phyloP scores from a whole-genome alignment of 1,284 basidiomycete genomes.

The Somion occarium region DNA sequence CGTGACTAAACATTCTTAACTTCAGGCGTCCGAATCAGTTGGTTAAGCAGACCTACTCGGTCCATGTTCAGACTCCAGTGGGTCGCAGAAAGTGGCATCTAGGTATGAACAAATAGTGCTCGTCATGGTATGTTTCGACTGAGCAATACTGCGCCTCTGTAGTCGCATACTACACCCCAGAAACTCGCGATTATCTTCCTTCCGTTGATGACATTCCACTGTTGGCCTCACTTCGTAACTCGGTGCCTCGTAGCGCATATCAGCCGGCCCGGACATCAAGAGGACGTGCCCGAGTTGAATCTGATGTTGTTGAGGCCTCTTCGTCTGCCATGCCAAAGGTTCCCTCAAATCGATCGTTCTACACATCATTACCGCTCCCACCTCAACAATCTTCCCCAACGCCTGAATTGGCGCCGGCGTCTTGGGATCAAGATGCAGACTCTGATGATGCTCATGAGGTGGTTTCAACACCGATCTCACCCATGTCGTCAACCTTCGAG shows the following conservation, averaged over 20 bases:
- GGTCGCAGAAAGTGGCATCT: conserved; percentile 76
- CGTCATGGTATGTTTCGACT: not conserved
- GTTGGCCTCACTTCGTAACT: not conserved
- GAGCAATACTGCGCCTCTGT: conserved; percentile 5
- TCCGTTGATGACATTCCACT: conserved; percentile 3
- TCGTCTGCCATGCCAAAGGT: not conserved
- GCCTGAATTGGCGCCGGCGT: not conserved
- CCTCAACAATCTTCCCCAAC: not conserved
- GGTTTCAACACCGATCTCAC: not conserved
- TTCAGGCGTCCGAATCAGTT: conserved; percentile 41
- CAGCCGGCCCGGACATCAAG: conserved; percentile 6
- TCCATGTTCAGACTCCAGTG: conserved; percentile 55
- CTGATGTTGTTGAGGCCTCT: not conserved
- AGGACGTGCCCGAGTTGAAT: not conserved
- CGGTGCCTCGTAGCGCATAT: conserved; percentile 1
- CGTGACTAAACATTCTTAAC: not conserved
- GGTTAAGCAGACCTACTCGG: conserved; percentile 78
- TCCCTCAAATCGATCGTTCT: not conserved
- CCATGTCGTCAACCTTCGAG: not conserved
- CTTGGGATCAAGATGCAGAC: too few relatives aligned
- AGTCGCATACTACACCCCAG: conserved; percentile 9
- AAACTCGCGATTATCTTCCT: conserved; percentile 1
- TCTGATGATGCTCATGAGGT: not conserved
- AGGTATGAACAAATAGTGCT: conserved; percentile 43
- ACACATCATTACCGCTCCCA: not conserved